Evolutionary conservation across 2,329 filamentous ascomycete species (phyloP).

Genomic region (Penicillium janthinellum): DNA sequence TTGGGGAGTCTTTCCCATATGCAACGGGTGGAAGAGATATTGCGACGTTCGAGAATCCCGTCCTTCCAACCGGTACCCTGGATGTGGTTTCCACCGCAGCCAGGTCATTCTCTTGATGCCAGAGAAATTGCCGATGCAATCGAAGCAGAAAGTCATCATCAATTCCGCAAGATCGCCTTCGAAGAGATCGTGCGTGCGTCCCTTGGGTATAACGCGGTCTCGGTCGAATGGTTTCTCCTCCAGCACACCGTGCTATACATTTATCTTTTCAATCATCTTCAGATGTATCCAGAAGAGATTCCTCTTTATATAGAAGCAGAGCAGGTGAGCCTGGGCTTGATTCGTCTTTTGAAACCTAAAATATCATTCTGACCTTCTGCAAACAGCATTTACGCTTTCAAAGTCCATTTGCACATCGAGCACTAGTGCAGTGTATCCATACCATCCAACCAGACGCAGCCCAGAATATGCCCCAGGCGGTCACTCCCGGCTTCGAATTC

Average conservation of each 20-base stretch:
- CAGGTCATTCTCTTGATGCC: conserved; percentile 25
- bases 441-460: conserved; percentile 22
- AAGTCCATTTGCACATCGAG: conserved; percentile 44
- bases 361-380: background rate
- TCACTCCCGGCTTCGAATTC: conserved; percentile 35
- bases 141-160: conserved; percentile 43
- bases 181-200: conserved; percentile 45
- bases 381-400: conserved; percentile 36
- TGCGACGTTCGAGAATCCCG: conserved; percentile 35
- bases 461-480: conserved; percentile 13
- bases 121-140: conserved; percentile 36
- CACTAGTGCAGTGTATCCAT: conserved; percentile 36
- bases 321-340: conserved; percentile 29
- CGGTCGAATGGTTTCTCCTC: conserved; percentile 43
- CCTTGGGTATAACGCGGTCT: conserved; percentile 36
- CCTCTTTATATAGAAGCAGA: conserved; percentile 39
- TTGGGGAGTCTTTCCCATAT: conserved; percentile 35
- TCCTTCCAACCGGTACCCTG: conserved; percentile 31
- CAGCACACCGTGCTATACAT: conserved; percentile 42
- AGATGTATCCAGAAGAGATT: conserved; percentile 35
- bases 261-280: conserved; percentile 36
- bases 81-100: conserved; percentile 40
- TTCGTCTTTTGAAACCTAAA: background rate
- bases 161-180: conserved; percentile 42
- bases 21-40: conserved; percentile 45